These are phyloP conservation scores for Vickermania ingenoplastis DNA, from an alignment of 208 protist genomes.

Conservation along the genomic window DNA sequence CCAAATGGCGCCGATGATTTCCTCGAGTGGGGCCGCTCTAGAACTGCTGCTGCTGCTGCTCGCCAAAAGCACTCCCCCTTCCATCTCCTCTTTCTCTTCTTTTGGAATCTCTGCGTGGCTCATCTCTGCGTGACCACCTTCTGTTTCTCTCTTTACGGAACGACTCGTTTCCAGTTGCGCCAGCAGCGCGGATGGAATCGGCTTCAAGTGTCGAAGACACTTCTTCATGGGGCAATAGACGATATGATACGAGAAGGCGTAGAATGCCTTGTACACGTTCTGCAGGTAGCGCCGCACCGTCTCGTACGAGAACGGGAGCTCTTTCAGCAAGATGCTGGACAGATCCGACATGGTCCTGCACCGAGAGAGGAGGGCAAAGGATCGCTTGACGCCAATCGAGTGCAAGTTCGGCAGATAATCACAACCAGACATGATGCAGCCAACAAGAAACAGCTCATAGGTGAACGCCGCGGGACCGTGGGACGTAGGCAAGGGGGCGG, in stretches of 20 bases:
- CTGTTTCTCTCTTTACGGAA: not conserved
- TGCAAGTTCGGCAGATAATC: constrained; percentile 93
- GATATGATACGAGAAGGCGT: constrained; percentile 85
- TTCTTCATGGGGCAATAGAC: constrained; percentile 68
- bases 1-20: constrained; percentile 42
- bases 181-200: constrained; percentile 21
- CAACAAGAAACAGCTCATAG: constrained; percentile 85
- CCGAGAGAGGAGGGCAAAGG: constrained; percentile 70
- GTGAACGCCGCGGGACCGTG: constrained; percentile 15
- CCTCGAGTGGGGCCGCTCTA: constrained; percentile 1
- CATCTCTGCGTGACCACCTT: not conserved
- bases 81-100: not conserved
- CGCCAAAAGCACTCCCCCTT: not conserved
- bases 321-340: constrained; percentile 21
- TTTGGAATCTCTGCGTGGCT: not conserved
- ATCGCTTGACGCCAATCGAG: constrained; percentile 91
- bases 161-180: not conserved
- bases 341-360: constrained; percentile 38
- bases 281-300: constrained; percentile 48
- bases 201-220: constrained; percentile 28
- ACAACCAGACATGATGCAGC: constrained; percentile 96
- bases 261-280: constrained; percentile 54
- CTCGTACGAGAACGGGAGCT: constrained; percentile 52
- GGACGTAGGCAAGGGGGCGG: constrained; percentile 1
- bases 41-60: not conserved